phyloP scores from a whole-genome alignment of 2,329 filamentous ascomycete species.

The Phialophora tarda region DNA sequence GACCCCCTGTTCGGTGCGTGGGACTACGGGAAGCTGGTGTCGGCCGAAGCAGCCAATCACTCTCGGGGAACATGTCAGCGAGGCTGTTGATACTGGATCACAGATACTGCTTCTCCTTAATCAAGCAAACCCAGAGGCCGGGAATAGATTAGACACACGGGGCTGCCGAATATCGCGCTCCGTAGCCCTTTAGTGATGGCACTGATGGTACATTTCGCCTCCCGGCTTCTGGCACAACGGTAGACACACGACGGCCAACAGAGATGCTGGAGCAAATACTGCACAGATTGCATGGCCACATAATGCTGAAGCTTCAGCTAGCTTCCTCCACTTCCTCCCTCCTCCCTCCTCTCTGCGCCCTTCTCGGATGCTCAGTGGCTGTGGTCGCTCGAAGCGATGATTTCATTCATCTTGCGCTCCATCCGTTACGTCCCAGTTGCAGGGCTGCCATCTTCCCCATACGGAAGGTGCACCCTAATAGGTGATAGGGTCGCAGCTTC shows the following conservation, averaged over 20 bases:
- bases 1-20: background rate
- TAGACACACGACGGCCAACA: background rate
- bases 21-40: background rate
- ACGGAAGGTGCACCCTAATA: background rate
- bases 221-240: background rate
- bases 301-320: constrained; percentile 1
- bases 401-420: background rate
- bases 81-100: constrained; percentile 1
- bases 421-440: background rate
- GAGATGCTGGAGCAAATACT: constrained; percentile 1
- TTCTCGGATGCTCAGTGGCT: background rate
- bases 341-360: background rate
- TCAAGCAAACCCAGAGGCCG: background rate
- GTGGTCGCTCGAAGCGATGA: background rate
- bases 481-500: constrained; percentile 2
- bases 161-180: background rate
- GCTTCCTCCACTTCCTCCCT: background rate
- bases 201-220: constrained; percentile 8
- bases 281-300: constrained; percentile 3
- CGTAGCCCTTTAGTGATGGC: background rate
- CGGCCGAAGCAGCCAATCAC: background rate
- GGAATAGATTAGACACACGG: background rate
- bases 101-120: background rate
- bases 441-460: background rate
- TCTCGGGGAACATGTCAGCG: background rate